Base-by-base conservation (phyloP, 495 filamentous ascomycete species). In the Podospora didyma region DNA sequence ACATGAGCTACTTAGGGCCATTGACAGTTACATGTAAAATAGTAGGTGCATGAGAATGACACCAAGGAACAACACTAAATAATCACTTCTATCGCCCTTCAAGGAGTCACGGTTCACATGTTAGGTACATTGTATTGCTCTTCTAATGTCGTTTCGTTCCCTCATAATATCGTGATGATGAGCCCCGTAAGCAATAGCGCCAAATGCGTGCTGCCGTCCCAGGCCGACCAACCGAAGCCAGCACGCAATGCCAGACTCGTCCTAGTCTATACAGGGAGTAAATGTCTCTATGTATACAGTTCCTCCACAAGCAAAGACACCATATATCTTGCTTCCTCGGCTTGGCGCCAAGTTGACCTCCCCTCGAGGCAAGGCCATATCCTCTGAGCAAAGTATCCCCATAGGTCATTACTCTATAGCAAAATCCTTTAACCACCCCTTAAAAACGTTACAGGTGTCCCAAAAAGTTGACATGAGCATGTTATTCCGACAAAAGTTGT, bases 91-190 rank as follows among this genome's bases (percentile, higher is more conserved):
- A n/a, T n/a, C n/a, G n/a, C n/a, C n/a, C n/a, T n/a, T n/a, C n/a
- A n/a, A n/a, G n/a, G n/a, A n/a, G n/a, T n/a, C n/a, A n/a, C n/a
- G n/a, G n/a, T n/a, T n/a, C n/a, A n/a, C 9, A 37, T 17, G n/a
- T 9, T 16, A 39, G 49, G 31, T 22, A 51, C 41, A 21, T 17
- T 41, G 12, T 39, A 49, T 31, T 34, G 46, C 46, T 49, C 46
- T 49, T 31, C 14, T 49, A 49, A 28, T 49, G 17, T 49, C 46
- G 23, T 49, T 22, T 49, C 46, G 46, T 39, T 51, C 49, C 31
- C 41, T 51, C 49, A 51, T 51, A 51, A 51, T 14, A 41, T 51
- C 49, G n/a, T 51, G n/a, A 24, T 28, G 49, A 41, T 24, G 35
- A 49, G 17, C 49, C 49, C 22, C 12, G 19, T 16, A 12, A 22